Percentiles rank a stretch among this genome's conserved stretches.
These are phyloP conservation scores for Vanderwaltozyma verrucispora DNA, from an alignment of 805 yeast genomes.

Conservation along the genomic window DNA sequence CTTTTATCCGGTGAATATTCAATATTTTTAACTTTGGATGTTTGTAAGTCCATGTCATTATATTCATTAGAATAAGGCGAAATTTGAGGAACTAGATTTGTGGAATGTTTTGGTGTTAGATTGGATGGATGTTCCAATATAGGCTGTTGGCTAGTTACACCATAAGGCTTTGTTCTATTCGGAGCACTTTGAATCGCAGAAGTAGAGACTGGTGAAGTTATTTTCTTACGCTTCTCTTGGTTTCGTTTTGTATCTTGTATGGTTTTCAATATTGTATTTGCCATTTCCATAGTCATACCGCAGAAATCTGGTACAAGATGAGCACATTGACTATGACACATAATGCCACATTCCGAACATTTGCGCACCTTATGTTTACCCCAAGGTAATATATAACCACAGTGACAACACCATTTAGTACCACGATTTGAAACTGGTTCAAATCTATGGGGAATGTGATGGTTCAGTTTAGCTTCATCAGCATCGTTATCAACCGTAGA, in stretches of 20 bases:
- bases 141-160: neutral
- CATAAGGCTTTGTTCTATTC: neutral
- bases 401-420: constrained; percentile 99
- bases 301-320: constrained; percentile 97
- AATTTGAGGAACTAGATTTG: too few species aligned
- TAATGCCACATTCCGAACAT: constrained; percentile 87
- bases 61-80: neutral
- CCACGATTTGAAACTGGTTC: constrained; percentile 88
- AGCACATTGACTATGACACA: constrained; percentile 89
- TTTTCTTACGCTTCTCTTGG: constrained; percentile 19
- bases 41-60: too few species aligned
- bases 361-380: constrained; percentile 87
- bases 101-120: too few species aligned
- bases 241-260: constrained; percentile 59
- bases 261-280: constrained; percentile 76
- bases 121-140: neutral
- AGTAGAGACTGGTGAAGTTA: neutral
- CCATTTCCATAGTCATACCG: constrained; percentile 97
- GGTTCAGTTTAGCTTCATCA: constrained; percentile 78
- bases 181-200: neutral
- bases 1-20: constrained; percentile 4
- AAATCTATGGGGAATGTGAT: constrained; percentile 93
- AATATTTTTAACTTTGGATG: too few species aligned
- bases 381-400: constrained; percentile 95
- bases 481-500: constrained; percentile 58